Percentiles rank a stretch among this genome's conserved stretches.
These are phyloP conservation scores for Trametes punicea DNA, from an alignment of 768 basidiomycete genomes.

Conservation along the genomic window DNA sequence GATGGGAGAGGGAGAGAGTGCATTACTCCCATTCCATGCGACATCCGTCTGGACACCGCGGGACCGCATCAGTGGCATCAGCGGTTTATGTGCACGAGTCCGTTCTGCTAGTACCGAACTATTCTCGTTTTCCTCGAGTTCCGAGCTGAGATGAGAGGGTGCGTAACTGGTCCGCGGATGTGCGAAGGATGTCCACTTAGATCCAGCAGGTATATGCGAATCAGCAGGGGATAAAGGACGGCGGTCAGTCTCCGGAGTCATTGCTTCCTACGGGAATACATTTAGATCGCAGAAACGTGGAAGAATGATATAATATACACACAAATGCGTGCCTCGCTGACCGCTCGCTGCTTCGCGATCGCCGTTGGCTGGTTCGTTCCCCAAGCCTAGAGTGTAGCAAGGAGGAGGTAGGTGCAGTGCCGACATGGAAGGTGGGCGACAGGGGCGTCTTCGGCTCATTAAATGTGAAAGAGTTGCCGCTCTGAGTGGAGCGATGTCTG, in stretches of 20 bases:
- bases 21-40: conserved; percentile 6
- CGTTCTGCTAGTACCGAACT: conserved; percentile 32
- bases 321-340: conserved; percentile 32
- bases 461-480: conserved; percentile 16
- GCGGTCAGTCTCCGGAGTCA: conserved; percentile 43
- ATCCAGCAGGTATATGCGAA: conserved; percentile 27
- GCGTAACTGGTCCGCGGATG: conserved; percentile 22
- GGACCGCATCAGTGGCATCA: conserved; percentile 57
- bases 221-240: conserved; percentile 43
- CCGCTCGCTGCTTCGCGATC: conserved; percentile 36
- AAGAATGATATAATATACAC: conserved; percentile 17
- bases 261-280: conserved; percentile 35
- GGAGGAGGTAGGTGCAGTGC: conserved; percentile 24
- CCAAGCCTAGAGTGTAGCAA: conserved; percentile 21
- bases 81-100: conserved; percentile 38
- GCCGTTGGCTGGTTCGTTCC: conserved; percentile 23
- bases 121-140: conserved; percentile 42
- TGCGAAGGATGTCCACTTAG: conserved; percentile 27
- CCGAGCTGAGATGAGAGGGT: conserved; percentile 31
- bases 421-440: conserved; percentile 26
- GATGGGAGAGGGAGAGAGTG: conserved; percentile 24
- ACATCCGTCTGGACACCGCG: conserved; percentile 29
- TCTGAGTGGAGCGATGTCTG: conserved; percentile 22
- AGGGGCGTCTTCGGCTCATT: conserved; percentile 15
- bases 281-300: conserved; percentile 6